These are phyloP conservation scores for Onygenales sp. DNA, from an alignment of 2,329 filamentous ascomycete species.

Conservation along the genomic window DNA sequence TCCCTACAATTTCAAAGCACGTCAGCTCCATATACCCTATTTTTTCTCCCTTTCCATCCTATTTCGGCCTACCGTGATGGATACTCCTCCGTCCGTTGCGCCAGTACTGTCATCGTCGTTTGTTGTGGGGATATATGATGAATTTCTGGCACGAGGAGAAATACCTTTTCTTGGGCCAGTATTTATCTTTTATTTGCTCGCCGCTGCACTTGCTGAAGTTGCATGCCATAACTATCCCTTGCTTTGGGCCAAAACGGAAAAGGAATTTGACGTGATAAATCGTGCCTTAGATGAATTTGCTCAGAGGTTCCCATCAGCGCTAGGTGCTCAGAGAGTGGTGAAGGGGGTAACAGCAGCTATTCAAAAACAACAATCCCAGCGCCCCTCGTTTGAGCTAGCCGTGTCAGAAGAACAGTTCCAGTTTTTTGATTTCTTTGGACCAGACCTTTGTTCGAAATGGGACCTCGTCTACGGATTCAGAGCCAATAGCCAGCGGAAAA, in stretches of 20 bases:
- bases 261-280: conserved; percentile 10
- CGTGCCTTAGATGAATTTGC: conserved; percentile 9
- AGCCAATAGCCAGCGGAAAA: background rate
- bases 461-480: conserved; percentile 1
- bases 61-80: conserved; percentile 8
- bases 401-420: conserved; percentile 1
- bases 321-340: conserved; percentile 11
- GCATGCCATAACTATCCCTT: conserved; percentile 11
- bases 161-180: conserved; percentile 9
- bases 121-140: conserved; percentile 12
- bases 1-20: conserved; percentile 9
- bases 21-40: conserved; percentile 11
- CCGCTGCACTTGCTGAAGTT: conserved; percentile 10
- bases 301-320: conserved; percentile 10
- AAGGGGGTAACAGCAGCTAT: conserved; percentile 4
- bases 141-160: conserved; percentile 11
- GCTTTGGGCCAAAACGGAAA: conserved; percentile 3
- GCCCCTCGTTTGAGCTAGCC: background rate
- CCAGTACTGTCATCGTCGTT: conserved; percentile 10
- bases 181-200: conserved; percentile 13
- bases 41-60: conserved; percentile 11
- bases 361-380: conserved; percentile 3
- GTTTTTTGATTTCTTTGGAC: conserved; percentile 4
- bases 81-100: conserved; percentile 8
- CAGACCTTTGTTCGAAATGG: conserved; percentile 5